Base-by-base conservation (phyloP, 768 basidiomycete genomes). In the Mycena maculata region DNA sequence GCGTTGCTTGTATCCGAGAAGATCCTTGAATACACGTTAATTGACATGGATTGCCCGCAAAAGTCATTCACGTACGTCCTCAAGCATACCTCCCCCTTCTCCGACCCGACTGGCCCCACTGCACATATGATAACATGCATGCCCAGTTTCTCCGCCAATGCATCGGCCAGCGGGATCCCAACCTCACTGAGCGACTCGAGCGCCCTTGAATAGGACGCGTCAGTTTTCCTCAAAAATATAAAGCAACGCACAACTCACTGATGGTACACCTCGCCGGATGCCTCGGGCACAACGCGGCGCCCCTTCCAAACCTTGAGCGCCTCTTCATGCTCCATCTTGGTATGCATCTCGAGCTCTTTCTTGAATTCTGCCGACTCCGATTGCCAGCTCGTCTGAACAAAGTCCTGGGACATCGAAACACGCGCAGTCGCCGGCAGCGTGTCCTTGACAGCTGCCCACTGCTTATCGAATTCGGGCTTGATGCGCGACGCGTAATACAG, bases 101-200 rank as follows among this genome's bases (percentile, higher is more conserved):
- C 36, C 5, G 16, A 13, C 0, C 63, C 63, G 48, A 65, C 63
- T 0, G 63, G 56, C 3, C 63, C 63, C 8, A 65, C 56, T 0
- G 48, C 63, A 22, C 57, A 9, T 7, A 65, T 57, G 3, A 45
- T 20, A 2, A 65, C 13, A 10, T 49, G 47, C 56, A 52, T 52
- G 2, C 55, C 63, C 10, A 65, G 23, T 0, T 13, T 48, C 49
- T 65, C 55, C 7, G 56, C 18, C 13, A 65, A 18, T 10, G 63
- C 63, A 22, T 65, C 63, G 0, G 55, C 63, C 0, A 65, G 48
- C 8, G 63, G 63, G 11, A 65, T 58, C 1, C 63, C 48, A 1
- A 65, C 63, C 2, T 58, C 48, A 12, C 58, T 39, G 4, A 58
- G 31, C 8, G 27, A 20, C 12, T 56, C 12, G 1, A 56, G 20